Percentiles rank a stretch among this genome's conserved stretches.
phyloP scores from a whole-genome alignment of 306 rosid genomes.

The Mucuna pruriens region DNA sequence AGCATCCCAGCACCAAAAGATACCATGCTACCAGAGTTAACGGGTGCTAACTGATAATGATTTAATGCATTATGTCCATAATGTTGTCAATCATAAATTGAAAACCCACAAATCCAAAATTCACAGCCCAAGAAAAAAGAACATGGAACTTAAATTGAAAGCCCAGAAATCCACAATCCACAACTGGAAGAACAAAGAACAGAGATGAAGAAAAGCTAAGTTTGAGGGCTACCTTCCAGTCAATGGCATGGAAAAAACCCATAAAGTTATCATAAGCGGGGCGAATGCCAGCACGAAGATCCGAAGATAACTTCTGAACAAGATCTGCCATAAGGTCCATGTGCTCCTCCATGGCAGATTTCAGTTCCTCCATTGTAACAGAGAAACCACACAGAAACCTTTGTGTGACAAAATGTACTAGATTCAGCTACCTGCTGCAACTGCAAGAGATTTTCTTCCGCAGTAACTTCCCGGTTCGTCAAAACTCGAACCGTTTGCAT shows the following conservation, averaged over 20 bases:
- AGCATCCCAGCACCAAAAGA: too few relatives aligned
- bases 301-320: constrained; percentile 71
- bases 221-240: constrained; percentile 71
- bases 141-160: background rate
- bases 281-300: constrained; percentile 69
- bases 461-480: background rate
- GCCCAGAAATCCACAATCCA: background rate
- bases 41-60: background rate
- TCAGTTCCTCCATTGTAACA: constrained; percentile 63
- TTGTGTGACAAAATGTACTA: background rate
- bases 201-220: background rate
- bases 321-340: constrained; percentile 78
- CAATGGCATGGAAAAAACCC: constrained; percentile 89
- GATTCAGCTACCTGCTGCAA: background rate
- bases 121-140: background rate
- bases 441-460: background rate
- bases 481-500: background rate
- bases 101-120: background rate
- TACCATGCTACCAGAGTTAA: background rate
- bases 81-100: background rate
- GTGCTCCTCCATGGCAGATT: constrained; percentile 79
- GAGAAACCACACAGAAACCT: background rate
- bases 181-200: background rate
- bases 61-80: background rate
- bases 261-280: constrained; percentile 82